Conservation (phyloP, 2,329 filamentous ascomycete species). For the Talaromyces sp. region DNA sequence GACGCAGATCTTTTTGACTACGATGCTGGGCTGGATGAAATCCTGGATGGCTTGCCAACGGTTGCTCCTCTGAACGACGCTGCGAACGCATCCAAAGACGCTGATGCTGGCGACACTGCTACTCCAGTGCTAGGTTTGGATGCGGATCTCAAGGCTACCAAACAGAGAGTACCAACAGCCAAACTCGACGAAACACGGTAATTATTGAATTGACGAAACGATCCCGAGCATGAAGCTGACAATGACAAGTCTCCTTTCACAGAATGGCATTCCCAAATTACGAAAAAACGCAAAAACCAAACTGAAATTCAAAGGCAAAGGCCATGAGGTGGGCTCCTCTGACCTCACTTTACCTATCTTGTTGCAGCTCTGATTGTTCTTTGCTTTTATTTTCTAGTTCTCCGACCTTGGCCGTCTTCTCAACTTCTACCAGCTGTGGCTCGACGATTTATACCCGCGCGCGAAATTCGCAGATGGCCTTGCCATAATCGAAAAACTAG, state of each 20-base stretch:
- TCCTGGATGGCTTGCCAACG: conserved; percentile 39
- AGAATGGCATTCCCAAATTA: conserved; percentile 76
- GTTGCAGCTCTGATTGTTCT: not conserved
- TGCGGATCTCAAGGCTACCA: conserved; percentile 76
- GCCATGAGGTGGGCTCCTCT: conserved; percentile 64
- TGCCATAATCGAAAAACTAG: conserved; percentile 85
- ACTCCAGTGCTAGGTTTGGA: conserved; percentile 63
- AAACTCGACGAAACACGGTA: conserved; percentile 82
- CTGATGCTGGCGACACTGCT: conserved; percentile 6
- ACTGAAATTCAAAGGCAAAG: conserved; percentile 83
- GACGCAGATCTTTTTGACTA: conserved; percentile 69
- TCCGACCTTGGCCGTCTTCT: conserved; percentile 76
- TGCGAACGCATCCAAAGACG: conserved; percentile 2
- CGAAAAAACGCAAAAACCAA: conserved; percentile 63
- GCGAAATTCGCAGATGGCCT: conserved; percentile 90
- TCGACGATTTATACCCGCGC: conserved; percentile 91
- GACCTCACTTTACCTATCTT: not conserved
- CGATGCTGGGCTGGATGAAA: conserved; percentile 54
- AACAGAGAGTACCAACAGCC: conserved; percentile 68
- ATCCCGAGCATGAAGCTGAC: conserved; percentile 1
- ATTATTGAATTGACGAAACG: conserved; percentile 3
- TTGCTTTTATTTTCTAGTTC: conserved; percentile 71
- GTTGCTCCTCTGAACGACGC: conserved; percentile 14
- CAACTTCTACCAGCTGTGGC: conserved; percentile 91
- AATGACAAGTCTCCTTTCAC: conserved; percentile 66